Conservation (phyloP, 768 basidiomycete species). For the Serendipita sp. region DNA sequence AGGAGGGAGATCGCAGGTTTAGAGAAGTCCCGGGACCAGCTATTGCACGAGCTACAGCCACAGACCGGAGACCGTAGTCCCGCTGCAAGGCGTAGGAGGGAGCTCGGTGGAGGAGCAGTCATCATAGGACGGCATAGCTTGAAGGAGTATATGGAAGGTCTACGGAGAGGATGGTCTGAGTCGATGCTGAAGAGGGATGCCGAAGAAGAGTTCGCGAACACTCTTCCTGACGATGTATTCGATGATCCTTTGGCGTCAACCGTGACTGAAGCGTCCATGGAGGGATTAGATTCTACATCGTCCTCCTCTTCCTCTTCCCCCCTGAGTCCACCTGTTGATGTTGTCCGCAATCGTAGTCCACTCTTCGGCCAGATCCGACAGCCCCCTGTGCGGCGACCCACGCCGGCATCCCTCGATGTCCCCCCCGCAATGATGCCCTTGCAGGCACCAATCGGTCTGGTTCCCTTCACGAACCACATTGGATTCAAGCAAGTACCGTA, state of each 20-base stretch:
- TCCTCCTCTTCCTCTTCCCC: conserved; percentile 20
- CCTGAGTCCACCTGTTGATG: conserved; percentile 13
- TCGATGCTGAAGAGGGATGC: conserved; percentile 47
- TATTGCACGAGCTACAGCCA: conserved; percentile 22
- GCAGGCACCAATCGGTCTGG: conserved; percentile 64
- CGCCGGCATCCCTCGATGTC: conserved; percentile 22
- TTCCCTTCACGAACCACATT: conserved; percentile 57
- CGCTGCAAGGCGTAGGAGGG: conserved; percentile 35
- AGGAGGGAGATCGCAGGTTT: conserved; percentile 53
- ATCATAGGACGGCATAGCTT: conserved; percentile 78
- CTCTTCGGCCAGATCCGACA: conserved; percentile 8
- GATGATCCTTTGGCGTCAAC: conserved; percentile 39
- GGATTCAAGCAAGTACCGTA: conserved; percentile 71
- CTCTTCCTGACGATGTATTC: conserved; percentile 59
- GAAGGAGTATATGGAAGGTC: conserved; percentile 88
- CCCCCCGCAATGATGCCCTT: conserved; percentile 46
- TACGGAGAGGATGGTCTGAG: conserved; percentile 72
- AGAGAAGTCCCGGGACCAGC: conserved; percentile 20
- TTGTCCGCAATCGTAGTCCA: background rate
- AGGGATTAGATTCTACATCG: conserved; percentile 17
- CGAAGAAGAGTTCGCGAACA: conserved; percentile 52
- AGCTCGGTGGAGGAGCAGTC: conserved; percentile 69
- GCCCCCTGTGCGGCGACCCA: conserved; percentile 7
- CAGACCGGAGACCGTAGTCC: conserved; percentile 39
- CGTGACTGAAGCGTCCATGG: conserved; percentile 15